phyloP scores from a whole-genome alignment of 345 rosid genomes.

The Mangifera indica region DNA sequence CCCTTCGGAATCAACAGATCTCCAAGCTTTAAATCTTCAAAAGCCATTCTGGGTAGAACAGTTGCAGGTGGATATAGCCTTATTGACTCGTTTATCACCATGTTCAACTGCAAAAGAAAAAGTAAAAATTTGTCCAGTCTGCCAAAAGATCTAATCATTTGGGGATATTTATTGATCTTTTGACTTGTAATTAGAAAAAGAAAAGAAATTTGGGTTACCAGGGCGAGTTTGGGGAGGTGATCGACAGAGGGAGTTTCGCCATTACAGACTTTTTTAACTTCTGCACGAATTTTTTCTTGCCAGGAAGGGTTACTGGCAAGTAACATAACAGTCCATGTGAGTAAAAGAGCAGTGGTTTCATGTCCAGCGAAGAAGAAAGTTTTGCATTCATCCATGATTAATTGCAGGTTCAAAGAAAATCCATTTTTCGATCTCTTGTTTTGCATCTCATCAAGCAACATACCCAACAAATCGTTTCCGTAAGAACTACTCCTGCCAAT shows the following conservation, averaged over 20 bases:
- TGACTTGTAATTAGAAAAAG: slow-evolving; percentile 7
- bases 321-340: slow-evolving; percentile 94
- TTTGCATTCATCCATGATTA: slow-evolving; percentile 96
- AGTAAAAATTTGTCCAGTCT: not conserved
- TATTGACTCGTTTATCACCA: slow-evolving; percentile 85
- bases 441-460: slow-evolving; percentile 72
- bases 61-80: slow-evolving; percentile 94
- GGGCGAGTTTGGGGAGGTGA: slow-evolving; percentile 67
- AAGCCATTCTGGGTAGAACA: slow-evolving; percentile 85
- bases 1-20: slow-evolving; percentile 85
- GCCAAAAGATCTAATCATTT: too few relatives aligned
- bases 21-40: slow-evolving; percentile 76
- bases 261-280: slow-evolving; percentile 64
- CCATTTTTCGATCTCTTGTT: slow-evolving; percentile 37
- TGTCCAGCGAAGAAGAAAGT: slow-evolving; percentile 98
- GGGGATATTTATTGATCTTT: not conserved
- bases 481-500: slow-evolving; percentile 74
- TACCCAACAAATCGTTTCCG: slow-evolving; percentile 81
- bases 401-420: slow-evolving; percentile 52
- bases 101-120: slow-evolving; percentile 49
- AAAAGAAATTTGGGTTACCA: slow-evolving; percentile 39
- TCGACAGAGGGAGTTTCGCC: slow-evolving; percentile 60
- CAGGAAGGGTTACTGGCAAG: slow-evolving; percentile 78
- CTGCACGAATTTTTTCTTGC: slow-evolving; percentile 75
- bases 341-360: slow-evolving; percentile 83